Evolutionary conservation across 192 early-diverging fungal species (phyloP).

Genomic region (Linnemannia hyalina): DNA sequence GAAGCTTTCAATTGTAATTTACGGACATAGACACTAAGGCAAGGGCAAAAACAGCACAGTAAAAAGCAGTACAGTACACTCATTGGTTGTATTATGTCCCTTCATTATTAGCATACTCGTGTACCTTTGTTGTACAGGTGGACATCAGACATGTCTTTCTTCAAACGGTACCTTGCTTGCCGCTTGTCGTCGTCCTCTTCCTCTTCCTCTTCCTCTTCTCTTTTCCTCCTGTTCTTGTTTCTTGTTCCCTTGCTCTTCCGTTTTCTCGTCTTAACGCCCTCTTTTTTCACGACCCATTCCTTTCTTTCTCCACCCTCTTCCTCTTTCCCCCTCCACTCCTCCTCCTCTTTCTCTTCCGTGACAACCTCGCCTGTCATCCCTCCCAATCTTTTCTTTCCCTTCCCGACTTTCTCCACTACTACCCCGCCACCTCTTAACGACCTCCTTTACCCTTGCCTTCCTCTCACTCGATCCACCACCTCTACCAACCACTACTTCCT

Average conservation of each 20-base stretch:
- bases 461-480: not conserved
- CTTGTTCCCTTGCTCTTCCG: not conserved
- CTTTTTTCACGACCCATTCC: not conserved
- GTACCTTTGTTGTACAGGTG: not conserved
- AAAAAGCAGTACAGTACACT: too few relatives aligned
- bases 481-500: not conserved
- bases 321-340: not conserved
- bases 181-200: not conserved
- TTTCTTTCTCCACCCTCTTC: not conserved
- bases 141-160: not conserved
- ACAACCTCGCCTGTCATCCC: constrained; percentile 11
- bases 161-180: too few relatives aligned
- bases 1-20: too few relatives aligned
- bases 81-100: too few relatives aligned
- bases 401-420: too few relatives aligned
- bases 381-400: not conserved
- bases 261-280: not conserved
- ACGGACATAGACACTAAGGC: too few relatives aligned
- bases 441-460: not conserved
- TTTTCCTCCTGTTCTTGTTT: not conserved
- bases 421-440: not conserved
- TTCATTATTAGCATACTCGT: not conserved
- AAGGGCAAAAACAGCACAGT: too few relatives aligned
- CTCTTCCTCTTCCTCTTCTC: not conserved
- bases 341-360: not conserved